These are phyloP conservation scores for Termitomyces sp. DNA, from an alignment of 768 basidiomycete genomes.

Conservation along the genomic window DNA sequence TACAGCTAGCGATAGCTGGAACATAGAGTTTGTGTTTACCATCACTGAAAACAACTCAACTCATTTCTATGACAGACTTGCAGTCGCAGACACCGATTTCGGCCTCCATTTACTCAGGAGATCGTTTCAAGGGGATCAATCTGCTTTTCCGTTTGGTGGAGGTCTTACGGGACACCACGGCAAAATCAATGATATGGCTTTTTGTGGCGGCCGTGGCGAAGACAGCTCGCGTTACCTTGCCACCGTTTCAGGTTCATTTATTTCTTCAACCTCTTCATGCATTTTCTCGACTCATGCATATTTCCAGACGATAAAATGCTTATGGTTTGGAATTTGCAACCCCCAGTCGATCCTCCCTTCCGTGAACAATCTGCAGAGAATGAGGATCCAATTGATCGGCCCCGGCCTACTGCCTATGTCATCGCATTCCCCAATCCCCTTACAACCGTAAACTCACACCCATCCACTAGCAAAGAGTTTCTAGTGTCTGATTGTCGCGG, in stretches of 20 bases:
- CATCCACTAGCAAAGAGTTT: constrained; percentile 70
- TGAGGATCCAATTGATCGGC: constrained; percentile 29
- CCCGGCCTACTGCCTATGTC: constrained; percentile 74
- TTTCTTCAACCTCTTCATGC: constrained; percentile 1
- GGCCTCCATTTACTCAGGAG: constrained; percentile 68
- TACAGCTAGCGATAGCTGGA: constrained; percentile 57
- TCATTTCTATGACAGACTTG: constrained; percentile 40
- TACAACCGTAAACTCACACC: constrained; percentile 62
- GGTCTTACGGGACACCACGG: constrained; percentile 80
- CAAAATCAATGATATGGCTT: constrained; percentile 70
- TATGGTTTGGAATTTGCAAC: constrained; percentile 84
- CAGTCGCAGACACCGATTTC: constrained; percentile 63
- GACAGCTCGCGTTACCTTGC: constrained; percentile 72
- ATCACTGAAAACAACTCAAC: not conserved
- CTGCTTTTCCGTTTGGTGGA: constrained; percentile 68
- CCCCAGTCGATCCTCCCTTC: constrained; percentile 40
- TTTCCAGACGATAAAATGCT: constrained; percentile 71
- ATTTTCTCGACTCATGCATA: not conserved
- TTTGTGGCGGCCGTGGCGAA: constrained; percentile 68
- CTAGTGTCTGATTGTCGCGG: constrained; percentile 73
- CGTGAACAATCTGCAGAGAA: constrained; percentile 22
- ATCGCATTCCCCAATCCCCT: constrained; percentile 72
- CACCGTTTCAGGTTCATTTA: constrained; percentile 62
- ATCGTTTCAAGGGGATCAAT: constrained; percentile 37
- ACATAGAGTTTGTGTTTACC: constrained; percentile 52